Evolutionary conservation across 2,329 filamentous ascomycete genomes (phyloP), one percentile per base, ranked within the genome.

Genomic region (Arthrobotrys sinensis): DNA sequence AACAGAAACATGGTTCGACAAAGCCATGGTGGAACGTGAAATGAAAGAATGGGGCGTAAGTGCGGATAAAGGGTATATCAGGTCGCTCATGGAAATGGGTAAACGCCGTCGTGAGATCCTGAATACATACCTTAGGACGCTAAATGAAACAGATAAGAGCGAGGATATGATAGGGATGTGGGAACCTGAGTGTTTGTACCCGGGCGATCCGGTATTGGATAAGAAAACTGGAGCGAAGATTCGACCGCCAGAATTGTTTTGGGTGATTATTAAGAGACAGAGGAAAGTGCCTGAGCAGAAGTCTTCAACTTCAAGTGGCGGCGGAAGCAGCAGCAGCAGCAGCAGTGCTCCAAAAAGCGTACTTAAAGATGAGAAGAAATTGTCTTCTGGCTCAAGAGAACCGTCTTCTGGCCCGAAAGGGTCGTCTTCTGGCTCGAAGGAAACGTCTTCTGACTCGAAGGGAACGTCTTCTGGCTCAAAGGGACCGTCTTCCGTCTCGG

Each of bases 251-350:
- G 14, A 19, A 14, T 4, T 46, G 28, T 75, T 75, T 28, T 75
- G 63, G 63, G 50, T 75, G 8, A 75, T 75, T 14, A 48, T 75
- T 19, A 67, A 63, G 53, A 62, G 63, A 34, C 38, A 62, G 53
- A 75, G 38, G 40, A 62, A 36, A 14, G 62, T 63, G 3, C 62
- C 63, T 3, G 36, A 53, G 34, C 11, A 46, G 5, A 72, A 65
- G 24, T 7, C 19, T 11, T 28, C 34, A n/a, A 16, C 19, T 11
- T 28, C 34, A n/a, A 16, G 38, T 10, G 28, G 46, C 16, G 19
- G 45, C 46, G 19, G n/a, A 0, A 14, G 52, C 6, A 57, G 52
- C 52, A 38, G 32, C 4, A 5, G 28, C 3, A 36, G 32, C 6
- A 60, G 55, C 19, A 43, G 12, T 43, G 5, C 36, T 16, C 40